Evolutionary conservation across 495 filamentous ascomycete species (phyloP).

Genomic region (Haplographium delicatum): DNA sequence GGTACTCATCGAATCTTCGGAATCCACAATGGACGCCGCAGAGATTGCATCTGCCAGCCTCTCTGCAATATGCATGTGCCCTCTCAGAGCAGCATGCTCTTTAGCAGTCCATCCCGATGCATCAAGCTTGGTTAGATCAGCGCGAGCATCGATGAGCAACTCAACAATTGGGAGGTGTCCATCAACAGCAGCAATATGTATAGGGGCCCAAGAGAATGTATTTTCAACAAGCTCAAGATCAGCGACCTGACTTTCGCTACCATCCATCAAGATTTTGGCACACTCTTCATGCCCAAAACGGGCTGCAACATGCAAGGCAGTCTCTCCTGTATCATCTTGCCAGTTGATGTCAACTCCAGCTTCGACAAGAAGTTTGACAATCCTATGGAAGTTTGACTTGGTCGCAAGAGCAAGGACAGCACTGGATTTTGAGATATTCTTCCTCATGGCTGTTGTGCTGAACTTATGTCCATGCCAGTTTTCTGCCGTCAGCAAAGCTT

Average conservation of each 20-base stretch:
- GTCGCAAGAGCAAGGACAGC: conserved; percentile 83
- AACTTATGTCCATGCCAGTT: conserved; percentile 58
- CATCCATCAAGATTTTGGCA: conserved; percentile 65
- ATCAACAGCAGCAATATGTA: conserved; percentile 89
- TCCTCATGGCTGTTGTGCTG: conserved; percentile 56
- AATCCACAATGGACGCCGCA: conserved; percentile 25
- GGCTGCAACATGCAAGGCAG: conserved; percentile 86
- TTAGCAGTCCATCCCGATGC: conserved; percentile 91
- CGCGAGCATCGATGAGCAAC: conserved; percentile 68
- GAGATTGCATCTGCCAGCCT: conserved; percentile 42
- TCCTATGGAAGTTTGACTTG: conserved; percentile 74
- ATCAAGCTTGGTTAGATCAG: conserved; percentile 66
- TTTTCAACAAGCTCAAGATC: conserved; percentile 76
- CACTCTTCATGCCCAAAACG: conserved; percentile 81
- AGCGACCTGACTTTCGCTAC: conserved; percentile 60
- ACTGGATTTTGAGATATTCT: conserved; percentile 74
- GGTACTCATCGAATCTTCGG: conserved; percentile 29
- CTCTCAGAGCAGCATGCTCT: conserved; percentile 86
- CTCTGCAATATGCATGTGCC: conserved; percentile 74
- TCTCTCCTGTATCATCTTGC: conserved; percentile 89
- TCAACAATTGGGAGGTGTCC: conserved; percentile 66
- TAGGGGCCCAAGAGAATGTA: conserved; percentile 86
- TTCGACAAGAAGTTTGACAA: conserved; percentile 81
- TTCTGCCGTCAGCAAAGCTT: conserved; percentile 72
- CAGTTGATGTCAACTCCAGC: conserved; percentile 92